phyloP scores from a whole-genome alignment of 495 filamentous ascomycete genomes.

The Tuber brumale region DNA sequence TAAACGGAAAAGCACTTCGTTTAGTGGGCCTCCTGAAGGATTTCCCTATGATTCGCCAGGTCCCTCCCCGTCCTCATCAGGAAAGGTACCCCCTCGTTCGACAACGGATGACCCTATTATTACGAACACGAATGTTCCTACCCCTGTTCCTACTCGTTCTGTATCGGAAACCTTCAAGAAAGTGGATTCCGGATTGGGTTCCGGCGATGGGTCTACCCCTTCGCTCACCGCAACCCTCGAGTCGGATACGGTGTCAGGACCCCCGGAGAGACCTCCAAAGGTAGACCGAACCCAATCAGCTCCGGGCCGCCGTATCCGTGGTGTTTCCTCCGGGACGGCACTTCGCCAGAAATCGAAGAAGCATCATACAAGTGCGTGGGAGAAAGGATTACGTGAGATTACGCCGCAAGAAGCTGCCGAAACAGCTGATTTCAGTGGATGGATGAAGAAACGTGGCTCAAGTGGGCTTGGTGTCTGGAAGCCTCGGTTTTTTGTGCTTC shows the following conservation, averaged over 20 bases:
- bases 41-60: conserved; percentile 30
- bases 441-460: conserved; percentile 99
- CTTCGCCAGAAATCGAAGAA: conserved; percentile 74
- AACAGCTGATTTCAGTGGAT: conserved; percentile 87
- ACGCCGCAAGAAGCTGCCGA: conserved; percentile 75
- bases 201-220: conserved; percentile 34
- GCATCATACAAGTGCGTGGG: conserved; percentile 80
- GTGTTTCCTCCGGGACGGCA: conserved; percentile 34
- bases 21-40: conserved; percentile 29
- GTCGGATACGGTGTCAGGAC: conserved; percentile 22
- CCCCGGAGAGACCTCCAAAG: conserved; percentile 44
- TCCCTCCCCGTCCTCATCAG: conserved; percentile 20
- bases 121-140: conserved; percentile 31
- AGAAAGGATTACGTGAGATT: conserved; percentile 75
- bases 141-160: conserved; percentile 27
- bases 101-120: conserved; percentile 28
- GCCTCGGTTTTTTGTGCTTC: conserved; percentile 83
- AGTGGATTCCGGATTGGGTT: conserved; percentile 23
- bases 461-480: conserved; percentile 73
- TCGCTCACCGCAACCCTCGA: conserved; percentile 32
- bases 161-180: conserved; percentile 28
- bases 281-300: conserved; percentile 39
- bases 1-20: conserved; percentile 31
- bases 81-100: conserved; percentile 9
- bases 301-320: conserved; percentile 31